Evolutionary conservation across 768 basidiomycete species (phyloP).

Genomic region (Pholiota microspora): DNA sequence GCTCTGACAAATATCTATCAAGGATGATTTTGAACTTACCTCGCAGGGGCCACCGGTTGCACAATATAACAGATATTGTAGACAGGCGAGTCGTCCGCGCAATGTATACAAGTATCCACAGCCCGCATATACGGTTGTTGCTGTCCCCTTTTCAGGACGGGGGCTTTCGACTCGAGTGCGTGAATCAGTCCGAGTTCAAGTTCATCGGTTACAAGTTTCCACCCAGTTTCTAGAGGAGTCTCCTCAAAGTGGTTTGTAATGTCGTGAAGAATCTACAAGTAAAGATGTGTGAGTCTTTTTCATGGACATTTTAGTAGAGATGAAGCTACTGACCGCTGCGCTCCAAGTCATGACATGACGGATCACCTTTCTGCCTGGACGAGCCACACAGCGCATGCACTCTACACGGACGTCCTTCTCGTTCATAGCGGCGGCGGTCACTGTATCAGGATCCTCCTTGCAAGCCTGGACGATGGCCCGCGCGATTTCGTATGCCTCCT

Average conservation of each 20-base stretch:
- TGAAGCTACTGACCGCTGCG: constrained; percentile 24
- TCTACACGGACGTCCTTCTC: constrained; percentile 26
- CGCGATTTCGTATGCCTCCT: constrained; percentile 24
- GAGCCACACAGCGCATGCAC: constrained; percentile 24
- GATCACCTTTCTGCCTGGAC: constrained; percentile 4
- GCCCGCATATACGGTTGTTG: not conserved
- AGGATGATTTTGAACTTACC: too few relatives aligned
- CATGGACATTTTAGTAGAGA: too few relatives aligned
- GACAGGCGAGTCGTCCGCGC: not conserved
- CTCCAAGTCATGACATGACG: constrained; percentile 31
- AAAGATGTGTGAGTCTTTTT: not conserved
- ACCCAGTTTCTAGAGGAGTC: constrained; percentile 3
- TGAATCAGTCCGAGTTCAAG: constrained; percentile 8
- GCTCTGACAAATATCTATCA: too few relatives aligned
- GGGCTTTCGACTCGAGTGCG: constrained; percentile 7
- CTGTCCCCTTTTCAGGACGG: not conserved
- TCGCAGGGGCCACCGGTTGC: too few relatives aligned
- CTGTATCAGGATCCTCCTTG: constrained; percentile 25
- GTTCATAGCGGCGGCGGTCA: constrained; percentile 21
- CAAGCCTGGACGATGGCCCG: constrained; percentile 22
- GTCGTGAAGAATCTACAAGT: constrained; percentile 25
- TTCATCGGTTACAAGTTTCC: constrained; percentile 15
- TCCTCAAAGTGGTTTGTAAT: constrained; percentile 23
- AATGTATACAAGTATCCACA: not conserved
- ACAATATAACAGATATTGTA: too few relatives aligned